These are phyloP conservation scores for Penicillium tannophilum DNA, from an alignment of 495 filamentous ascomycete species.

Conservation along the genomic window DNA sequence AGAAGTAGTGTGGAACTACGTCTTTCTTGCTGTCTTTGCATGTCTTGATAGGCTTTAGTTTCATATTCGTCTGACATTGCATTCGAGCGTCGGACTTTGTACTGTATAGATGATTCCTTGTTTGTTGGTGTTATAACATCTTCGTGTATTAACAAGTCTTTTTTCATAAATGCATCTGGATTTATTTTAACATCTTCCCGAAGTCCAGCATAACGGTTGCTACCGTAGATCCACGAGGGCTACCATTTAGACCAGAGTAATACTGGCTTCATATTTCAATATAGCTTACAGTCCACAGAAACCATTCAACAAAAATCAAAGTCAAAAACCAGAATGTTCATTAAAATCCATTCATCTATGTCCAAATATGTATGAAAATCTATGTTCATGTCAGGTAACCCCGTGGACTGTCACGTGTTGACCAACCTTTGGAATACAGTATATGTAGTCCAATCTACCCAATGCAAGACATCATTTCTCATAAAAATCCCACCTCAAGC, in stretches of 20 bases:
- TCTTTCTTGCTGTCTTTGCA: conserved; percentile 7
- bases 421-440: too few relatives aligned
- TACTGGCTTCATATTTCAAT: not conserved
- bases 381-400: not conserved
- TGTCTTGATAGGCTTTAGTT: conserved; percentile 9
- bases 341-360: not conserved
- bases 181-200: not conserved
- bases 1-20: conserved; percentile 18
- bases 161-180: conserved; percentile 3
- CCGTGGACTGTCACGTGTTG: not conserved
- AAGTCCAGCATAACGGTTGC: too few relatives aligned
- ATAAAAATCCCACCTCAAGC: conserved; percentile 9
- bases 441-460: not conserved
- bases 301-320: not conserved
- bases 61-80: conserved; percentile 21
- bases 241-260: too few relatives aligned
- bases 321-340: not conserved
- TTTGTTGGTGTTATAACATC: conserved; percentile 25
- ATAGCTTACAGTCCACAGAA: not conserved
- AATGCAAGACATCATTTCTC: not conserved
- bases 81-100: conserved; percentile 33
- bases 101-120: conserved; percentile 41
- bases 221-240: too few relatives aligned
- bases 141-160: conserved; percentile 38
- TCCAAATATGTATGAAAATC: not conserved